Conservation (phyloP, 73 alveolate genomes). For the Uronychia setigera region DNA sequence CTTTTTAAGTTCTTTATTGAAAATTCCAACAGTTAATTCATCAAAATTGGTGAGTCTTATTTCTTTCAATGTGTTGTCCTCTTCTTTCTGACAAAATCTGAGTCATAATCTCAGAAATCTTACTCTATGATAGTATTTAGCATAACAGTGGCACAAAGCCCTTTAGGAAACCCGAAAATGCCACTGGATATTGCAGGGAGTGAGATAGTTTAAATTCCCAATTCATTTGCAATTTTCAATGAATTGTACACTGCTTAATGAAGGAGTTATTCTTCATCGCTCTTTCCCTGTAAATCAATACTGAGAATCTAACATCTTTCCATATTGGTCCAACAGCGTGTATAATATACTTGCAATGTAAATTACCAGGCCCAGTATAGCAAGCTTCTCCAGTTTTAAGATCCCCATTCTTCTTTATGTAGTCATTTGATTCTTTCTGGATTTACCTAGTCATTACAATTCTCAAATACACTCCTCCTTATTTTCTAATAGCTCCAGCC, state of each 20-base stretch:
- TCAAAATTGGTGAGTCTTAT: background rate
- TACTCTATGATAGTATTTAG: no score
- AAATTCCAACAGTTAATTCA: background rate
- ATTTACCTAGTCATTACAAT: no score
- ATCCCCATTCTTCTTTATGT: conserved; percentile 15
- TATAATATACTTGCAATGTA: conserved; percentile 81
- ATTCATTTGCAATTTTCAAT: background rate
- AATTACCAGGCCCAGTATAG: conserved; percentile 72
- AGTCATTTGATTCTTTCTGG: background rate
- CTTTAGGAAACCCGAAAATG: conserved; percentile 71
- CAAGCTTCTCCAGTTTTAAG: conserved; percentile 67
- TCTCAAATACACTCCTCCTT: background rate
- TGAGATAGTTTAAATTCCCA: conserved; percentile 21
- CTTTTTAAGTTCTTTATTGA: background rate
- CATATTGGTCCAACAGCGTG: conserved; percentile 86
- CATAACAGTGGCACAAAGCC: conserved; percentile 36
- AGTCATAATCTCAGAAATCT: background rate
- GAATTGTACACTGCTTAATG: background rate
- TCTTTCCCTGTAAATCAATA: background rate
- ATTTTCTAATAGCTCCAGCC: background rate
- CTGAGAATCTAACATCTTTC: background rate
- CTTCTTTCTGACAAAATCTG: no score
- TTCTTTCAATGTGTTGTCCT: background rate
- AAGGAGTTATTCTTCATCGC: no score
- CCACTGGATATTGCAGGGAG: conserved; percentile 85